Conservation (phyloP, 192 early-diverging fungal genomes). For the Geranomyces variabilis region DNA sequence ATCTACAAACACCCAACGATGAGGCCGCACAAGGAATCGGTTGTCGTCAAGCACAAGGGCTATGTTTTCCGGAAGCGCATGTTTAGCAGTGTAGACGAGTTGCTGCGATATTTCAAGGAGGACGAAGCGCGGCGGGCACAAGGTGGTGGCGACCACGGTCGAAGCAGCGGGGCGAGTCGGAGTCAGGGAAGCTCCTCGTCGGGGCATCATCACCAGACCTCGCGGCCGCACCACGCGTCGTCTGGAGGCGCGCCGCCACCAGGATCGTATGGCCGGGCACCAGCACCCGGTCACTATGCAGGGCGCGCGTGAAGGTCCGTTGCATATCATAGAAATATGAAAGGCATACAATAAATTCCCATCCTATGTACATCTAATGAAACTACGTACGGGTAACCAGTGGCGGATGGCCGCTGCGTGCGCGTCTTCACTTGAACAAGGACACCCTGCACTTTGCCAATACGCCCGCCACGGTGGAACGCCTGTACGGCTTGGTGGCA, state of each 20-base stretch:
- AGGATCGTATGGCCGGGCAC: not conserved
- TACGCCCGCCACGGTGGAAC: conserved; percentile 13
- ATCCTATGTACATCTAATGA: too few species aligned
- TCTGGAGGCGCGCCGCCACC: conserved; percentile 18
- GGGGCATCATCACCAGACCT: too few species aligned
- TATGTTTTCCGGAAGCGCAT: conserved; percentile 71
- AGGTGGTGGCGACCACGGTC: not conserved
- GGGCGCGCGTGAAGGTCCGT: not conserved
- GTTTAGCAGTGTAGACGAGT: conserved; percentile 70
- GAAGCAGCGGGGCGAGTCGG: not conserved
- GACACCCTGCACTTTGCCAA: conserved; percentile 24
- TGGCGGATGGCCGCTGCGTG: not conserved
- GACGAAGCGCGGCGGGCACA: conserved; percentile 33
- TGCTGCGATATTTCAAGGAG: conserved; percentile 78
- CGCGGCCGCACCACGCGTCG: not conserved
- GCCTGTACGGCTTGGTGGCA: conserved; percentile 29
- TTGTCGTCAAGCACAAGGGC: conserved; percentile 76
- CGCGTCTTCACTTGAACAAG: conserved; percentile 16
- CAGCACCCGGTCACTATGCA: conserved; percentile 18
- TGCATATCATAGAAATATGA: not conserved
- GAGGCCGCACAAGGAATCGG: conserved; percentile 67
- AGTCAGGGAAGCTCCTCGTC: not conserved
- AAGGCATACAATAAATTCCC: not conserved
- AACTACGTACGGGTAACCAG: too few species aligned
- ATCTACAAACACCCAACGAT: conserved; percentile 76